A percentile compares a stretch with the other conserved stretches of the same genome.
Evolutionary conservation across 2,329 filamentous ascomycete genomes (phyloP).

Genomic region (Xylariaceae sp.): DNA sequence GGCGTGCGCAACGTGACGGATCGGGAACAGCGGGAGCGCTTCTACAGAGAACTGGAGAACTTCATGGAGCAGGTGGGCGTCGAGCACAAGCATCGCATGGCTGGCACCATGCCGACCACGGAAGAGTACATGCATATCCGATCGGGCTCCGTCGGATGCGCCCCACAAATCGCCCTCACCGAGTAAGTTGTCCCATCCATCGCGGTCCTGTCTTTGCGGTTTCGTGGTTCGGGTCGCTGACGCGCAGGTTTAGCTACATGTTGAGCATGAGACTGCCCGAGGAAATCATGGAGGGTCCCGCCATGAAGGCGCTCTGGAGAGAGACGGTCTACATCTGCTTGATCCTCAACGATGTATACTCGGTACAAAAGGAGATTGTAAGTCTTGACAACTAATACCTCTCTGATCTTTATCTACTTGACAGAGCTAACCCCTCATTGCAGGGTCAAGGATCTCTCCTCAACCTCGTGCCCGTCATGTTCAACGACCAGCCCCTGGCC

Average conservation of each 20-base stretch:
- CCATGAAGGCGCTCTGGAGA: conserved; percentile 27
- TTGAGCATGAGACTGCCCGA: conserved; percentile 27
- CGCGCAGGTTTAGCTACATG: conserved; percentile 21
- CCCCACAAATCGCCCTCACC: conserved; percentile 28
- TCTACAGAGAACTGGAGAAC: conserved; percentile 28
- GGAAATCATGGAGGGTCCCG: conserved; percentile 23
- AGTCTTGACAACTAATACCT: conserved; percentile 6
- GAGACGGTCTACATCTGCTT: conserved; percentile 28
- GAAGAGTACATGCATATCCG: conserved; percentile 28
- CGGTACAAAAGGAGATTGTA: conserved; percentile 29
- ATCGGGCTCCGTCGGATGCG: conserved; percentile 28
- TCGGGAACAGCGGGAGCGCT: conserved; percentile 24
- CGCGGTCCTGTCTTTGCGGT: background rate
- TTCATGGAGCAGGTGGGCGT: conserved; percentile 29
- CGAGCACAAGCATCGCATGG: conserved; percentile 27
- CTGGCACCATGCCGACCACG: conserved; percentile 25
- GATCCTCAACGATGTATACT: conserved; percentile 29
- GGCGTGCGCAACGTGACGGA: conserved; percentile 23
- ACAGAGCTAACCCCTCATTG: background rate
- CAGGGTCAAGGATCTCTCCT: conserved; percentile 27
- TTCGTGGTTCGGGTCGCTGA: conserved; percentile 1
- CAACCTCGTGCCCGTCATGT: conserved; percentile 28
- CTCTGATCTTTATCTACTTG: background rate
- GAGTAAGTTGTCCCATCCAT: conserved; percentile 23
- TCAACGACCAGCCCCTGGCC: conserved; percentile 20